Conservation (phyloP, 106 monocot species). For the Dendrobium officinale region DNA sequence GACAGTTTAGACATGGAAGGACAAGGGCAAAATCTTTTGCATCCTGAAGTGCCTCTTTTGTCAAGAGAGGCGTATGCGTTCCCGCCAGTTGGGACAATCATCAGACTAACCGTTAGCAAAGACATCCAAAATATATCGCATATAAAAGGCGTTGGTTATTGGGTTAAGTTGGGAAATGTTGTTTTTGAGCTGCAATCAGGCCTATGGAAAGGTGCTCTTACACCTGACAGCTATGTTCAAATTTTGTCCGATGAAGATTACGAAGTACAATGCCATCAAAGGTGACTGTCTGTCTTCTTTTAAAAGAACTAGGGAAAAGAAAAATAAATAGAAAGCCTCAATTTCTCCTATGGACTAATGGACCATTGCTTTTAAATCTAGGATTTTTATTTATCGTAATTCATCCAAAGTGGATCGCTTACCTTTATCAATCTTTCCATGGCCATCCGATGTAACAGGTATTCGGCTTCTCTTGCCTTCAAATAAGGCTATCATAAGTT, state of each 20-base stretch:
- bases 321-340: background rate
- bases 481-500: background rate
- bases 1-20: slow-evolving; percentile 41
- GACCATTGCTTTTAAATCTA: slow-evolving; percentile 4
- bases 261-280: slow-evolving; percentile 29
- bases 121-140: slow-evolving; percentile 26
- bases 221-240: slow-evolving; percentile 32
- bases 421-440: slow-evolving; percentile 43
- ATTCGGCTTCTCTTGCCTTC: background rate
- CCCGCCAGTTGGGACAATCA: slow-evolving; percentile 53
- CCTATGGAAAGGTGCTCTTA: slow-evolving; percentile 57
- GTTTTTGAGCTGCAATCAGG: slow-evolving; percentile 43
- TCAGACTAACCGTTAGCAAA: slow-evolving; percentile 30
- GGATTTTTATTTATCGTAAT: slow-evolving; percentile 32
- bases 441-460: slow-evolving; percentile 54
- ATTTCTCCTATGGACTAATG: background rate
- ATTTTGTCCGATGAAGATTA: slow-evolving; percentile 53
- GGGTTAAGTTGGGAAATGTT: slow-evolving; percentile 63
- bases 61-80: slow-evolving; percentile 36
- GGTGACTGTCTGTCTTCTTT: slow-evolving; percentile 43
- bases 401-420: slow-evolving; percentile 14
- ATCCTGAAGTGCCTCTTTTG: slow-evolving; percentile 32
- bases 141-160: slow-evolving; percentile 21
- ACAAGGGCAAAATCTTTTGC: slow-evolving; percentile 25
- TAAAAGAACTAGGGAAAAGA: background rate